Base-by-base conservation (phyloP, 805 yeast genomes). In the Kodamaea kakaduensis region DNA sequence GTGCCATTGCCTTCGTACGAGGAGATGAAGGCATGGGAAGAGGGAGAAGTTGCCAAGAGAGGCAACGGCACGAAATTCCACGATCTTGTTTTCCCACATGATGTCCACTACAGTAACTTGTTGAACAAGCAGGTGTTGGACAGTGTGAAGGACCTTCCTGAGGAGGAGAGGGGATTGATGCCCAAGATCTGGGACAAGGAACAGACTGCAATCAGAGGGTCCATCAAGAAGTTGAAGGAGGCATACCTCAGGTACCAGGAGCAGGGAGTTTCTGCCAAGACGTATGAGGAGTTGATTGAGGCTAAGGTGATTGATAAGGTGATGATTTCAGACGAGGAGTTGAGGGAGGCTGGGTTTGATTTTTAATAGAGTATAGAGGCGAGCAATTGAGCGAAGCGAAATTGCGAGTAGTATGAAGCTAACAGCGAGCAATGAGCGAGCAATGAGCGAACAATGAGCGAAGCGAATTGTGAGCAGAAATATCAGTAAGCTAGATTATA, bases 41-140 rank as follows among this genome's bases (percentile, higher is more conserved):
- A 42, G 8, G 40, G 42, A 16, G 66, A 71, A 37, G 30, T 51
- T 5, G 44, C 31, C 5, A 43, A 24, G 15, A 51, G 51, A 33
- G 67, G 66, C 1, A 20, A 25, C 12, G 48, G 45, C 7, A 33
- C 43, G 6, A 45, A 42, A 22, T 52, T 56, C 45, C 67, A 61
- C 48, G 72, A 68, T 38, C 51, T 81, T 52, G 61, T 59, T 10
- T 67, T 55, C 44, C 84, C 85, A 8, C 58, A 58, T 30, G 93
- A 83, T 45, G 77, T 73, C 1, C 73, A 72, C 17, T 84, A 78
- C 51, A 71, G 76, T 46, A 71, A 71, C 44, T 59, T 61, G 33
- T 54, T 75, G 41, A 48, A 43, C 32, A 35, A 37, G 22, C 49
- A 47, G 32, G 27, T 47, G 12, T 37, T 46, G 21, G 33, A 41